Evolutionary conservation across 148 eudicot genomes (phyloP), one percentile per base, ranked within the genome.

Genomic region (Oxyria digyna): DNA sequence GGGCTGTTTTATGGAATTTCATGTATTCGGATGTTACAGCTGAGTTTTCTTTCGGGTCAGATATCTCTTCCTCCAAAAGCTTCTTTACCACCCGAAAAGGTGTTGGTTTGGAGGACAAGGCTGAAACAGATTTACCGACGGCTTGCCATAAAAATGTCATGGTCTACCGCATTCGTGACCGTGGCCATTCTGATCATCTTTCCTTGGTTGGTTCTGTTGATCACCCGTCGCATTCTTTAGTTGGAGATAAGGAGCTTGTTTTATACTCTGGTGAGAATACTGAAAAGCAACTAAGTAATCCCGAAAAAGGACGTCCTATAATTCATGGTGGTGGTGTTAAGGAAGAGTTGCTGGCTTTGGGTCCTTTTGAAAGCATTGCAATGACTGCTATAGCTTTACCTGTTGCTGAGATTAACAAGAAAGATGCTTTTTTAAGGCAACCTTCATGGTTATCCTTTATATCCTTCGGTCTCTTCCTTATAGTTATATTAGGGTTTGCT

Each of bases 401-500:
- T 8, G 43, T 5, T 13, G 27, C 0, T 41, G 45, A 20, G 12
- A 13, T 24, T 9, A 18, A 66, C 6, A 38, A 18, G 2, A 46
- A 15, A 14, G 69, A 37, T 31, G 20, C 46, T 41, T 35, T 17
- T 66, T 10, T 23, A 35, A 35, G 45, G 26, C 45, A 20, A 37
- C 42, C 8, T 66, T 18, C 27, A 8, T 66, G 69, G 69, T 18
- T 21, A 37, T 2, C 46, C 1, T 37, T 23, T 20, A 4, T 66
- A 4, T 38, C 10, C 6, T 3, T 29, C 6, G 11, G 46, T 38
- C 26, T 66, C 69, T 66, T 66, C 15, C 8, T 73, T 63, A 24
- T 79, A 54, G 26, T 76, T 55, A 42, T 81, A 48, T 24, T 80
- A 50, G 83, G 80, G 8, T 64, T 67, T 70, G 69, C 69, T 55